A percentile compares a stretch with the other conserved stretches of the same genome.
Conservation (phyloP, 2,329 filamentous ascomycete genomes). For the Pseudogymnoascus sp. region DNA sequence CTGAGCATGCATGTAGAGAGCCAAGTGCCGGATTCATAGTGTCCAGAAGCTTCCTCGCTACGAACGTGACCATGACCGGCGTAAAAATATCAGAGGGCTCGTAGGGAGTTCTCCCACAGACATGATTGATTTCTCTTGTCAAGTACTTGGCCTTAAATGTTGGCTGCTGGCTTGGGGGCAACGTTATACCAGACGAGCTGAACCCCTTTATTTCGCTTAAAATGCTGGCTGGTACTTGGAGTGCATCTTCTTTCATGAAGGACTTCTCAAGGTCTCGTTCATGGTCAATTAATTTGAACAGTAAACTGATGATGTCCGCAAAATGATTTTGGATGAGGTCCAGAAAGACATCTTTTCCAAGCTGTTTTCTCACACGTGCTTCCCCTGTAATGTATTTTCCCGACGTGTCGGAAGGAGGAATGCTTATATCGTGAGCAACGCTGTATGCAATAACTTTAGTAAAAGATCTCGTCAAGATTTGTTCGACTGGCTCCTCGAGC, state of each 20-base stretch:
- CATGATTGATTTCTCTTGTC: constrained; percentile 63
- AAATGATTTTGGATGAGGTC: constrained; percentile 62
- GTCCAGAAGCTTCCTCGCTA: constrained; percentile 71
- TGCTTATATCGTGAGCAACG: constrained; percentile 64
- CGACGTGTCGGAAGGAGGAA: constrained; percentile 30
- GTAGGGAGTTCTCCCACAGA: constrained; percentile 67
- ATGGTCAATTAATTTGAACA: constrained; percentile 71
- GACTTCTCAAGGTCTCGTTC: constrained; percentile 66
- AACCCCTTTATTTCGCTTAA: constrained; percentile 63
- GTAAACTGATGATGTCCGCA: constrained; percentile 65
- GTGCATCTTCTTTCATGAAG: constrained; percentile 51
- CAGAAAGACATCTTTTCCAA: constrained; percentile 61
- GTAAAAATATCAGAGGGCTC: constrained; percentile 65
- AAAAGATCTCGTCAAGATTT: constrained; percentile 63
- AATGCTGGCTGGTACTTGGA: constrained; percentile 53
- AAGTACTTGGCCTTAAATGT: constrained; percentile 75
- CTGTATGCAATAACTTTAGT: constrained; percentile 75
- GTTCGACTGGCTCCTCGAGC: constrained; percentile 45
- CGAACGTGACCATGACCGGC: constrained; percentile 62
- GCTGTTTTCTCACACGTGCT: constrained; percentile 55
- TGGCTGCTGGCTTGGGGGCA: constrained; percentile 79
- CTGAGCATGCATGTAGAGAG: constrained; percentile 76
- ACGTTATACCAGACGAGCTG: constrained; percentile 54
- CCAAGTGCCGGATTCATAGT: constrained; percentile 77
- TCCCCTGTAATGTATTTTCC: constrained; percentile 50